A percentile compares a stretch with the other conserved stretches of the same genome.
Evolutionary conservation across 2,329 filamentous ascomycete genomes (phyloP).

Genomic region (Penicillium sp.): DNA sequence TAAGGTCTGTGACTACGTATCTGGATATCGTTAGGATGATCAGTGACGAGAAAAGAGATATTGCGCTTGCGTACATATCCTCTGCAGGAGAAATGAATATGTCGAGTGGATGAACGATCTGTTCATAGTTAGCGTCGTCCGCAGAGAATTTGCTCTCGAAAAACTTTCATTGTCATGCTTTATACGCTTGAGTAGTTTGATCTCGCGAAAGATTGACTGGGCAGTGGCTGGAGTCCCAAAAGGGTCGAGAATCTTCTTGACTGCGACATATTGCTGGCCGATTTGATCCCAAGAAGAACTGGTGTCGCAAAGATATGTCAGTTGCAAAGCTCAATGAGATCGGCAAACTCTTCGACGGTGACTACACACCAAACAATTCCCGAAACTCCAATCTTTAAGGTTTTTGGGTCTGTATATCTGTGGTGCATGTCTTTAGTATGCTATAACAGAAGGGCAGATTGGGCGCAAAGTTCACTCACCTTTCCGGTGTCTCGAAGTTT

Average conservation of each 20-base stretch:
- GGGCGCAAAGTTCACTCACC: background rate
- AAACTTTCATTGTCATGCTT: slow-evolving; percentile 85
- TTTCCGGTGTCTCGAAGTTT: background rate
- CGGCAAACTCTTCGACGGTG: background rate
- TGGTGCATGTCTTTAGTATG: no score
- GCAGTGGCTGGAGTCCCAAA: slow-evolving; percentile 96
- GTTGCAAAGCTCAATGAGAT: background rate
- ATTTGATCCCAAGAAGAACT: slow-evolving; percentile 97
- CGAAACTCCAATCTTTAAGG: background rate
- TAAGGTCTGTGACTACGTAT: slow-evolving; percentile 95
- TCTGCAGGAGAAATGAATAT: slow-evolving; percentile 99
- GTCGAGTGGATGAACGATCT: slow-evolving; percentile 96
- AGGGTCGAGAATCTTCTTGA: slow-evolving; percentile 99
- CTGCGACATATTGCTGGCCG: slow-evolving; percentile 89
- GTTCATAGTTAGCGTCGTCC: slow-evolving; percentile 21
- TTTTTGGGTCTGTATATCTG: background rate
- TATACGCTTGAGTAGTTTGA: slow-evolving; percentile 94
- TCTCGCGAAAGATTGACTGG: slow-evolving; percentile 92
- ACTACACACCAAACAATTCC: slow-evolving; percentile 1
- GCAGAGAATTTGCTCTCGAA: background rate
- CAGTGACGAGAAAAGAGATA: background rate
- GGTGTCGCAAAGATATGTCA: background rate
- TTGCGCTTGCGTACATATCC: slow-evolving; percentile 72
- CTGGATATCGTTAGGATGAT: slow-evolving; percentile 47
- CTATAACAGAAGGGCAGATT: background rate